A percentile compares a stretch with the other conserved stretches of the same genome.
Evolutionary conservation across 805 yeast species (phyloP).

Genomic region (Ogataea chonburiensis): DNA sequence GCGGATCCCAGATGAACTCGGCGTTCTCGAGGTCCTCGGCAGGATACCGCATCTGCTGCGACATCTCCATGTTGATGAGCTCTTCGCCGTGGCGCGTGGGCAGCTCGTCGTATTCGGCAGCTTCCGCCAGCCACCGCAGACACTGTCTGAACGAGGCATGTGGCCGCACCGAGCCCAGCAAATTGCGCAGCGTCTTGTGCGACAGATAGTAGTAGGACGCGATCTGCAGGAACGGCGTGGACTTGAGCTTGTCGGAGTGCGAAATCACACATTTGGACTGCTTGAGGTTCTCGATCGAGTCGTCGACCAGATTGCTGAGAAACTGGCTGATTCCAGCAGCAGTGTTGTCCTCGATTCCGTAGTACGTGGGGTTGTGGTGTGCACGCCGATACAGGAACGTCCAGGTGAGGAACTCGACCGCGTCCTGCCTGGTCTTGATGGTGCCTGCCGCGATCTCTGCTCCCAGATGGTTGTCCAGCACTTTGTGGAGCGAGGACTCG

Average conservation of each 20-base stretch:
- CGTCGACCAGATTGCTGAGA: conserved; percentile 65
- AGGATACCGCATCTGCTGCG: conserved; percentile 65
- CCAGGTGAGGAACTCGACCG: conserved; percentile 74
- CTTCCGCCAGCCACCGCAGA: conserved; percentile 56
- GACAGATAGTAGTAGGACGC: conserved; percentile 92
- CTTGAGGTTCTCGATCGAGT: conserved; percentile 60
- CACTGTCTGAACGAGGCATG: conserved; percentile 57
- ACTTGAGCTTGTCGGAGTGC: conserved; percentile 44
- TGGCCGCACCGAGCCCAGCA: conserved; percentile 52
- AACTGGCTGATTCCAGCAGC: conserved; percentile 56
- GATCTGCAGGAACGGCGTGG: conserved; percentile 82
- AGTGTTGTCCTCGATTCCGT: conserved; percentile 63
- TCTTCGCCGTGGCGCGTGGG: conserved; percentile 94
- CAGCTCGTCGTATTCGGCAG: conserved; percentile 79
- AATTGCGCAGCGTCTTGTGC: conserved; percentile 77
- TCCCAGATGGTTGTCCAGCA: conserved; percentile 75
- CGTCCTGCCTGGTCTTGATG: conserved; percentile 61
- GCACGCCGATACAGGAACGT: conserved; percentile 73
- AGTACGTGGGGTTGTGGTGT: conserved; percentile 74
- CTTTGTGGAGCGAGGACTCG: conserved; percentile 74
- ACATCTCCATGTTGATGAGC: conserved; percentile 78
- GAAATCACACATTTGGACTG: conserved; percentile 72
- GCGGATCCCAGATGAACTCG: conserved; percentile 82
- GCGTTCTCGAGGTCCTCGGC: conserved; percentile 54
- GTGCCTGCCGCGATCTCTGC: conserved; percentile 77